These are phyloP conservation scores for Daldinia sp. DNA, from an alignment of 2,329 filamentous ascomycete species.

Conservation along the genomic window DNA sequence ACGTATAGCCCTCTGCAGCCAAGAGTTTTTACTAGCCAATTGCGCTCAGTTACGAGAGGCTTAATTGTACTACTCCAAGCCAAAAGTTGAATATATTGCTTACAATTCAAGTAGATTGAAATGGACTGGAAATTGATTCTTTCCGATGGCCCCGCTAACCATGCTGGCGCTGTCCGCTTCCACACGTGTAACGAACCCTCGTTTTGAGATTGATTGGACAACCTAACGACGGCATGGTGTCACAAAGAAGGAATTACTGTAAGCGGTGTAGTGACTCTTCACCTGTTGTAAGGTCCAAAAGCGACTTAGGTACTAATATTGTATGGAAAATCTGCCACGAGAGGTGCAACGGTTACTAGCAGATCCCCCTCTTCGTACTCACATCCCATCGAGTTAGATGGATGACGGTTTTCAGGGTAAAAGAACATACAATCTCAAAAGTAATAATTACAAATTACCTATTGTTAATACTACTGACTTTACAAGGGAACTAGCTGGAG, in stretches of 20 bases:
- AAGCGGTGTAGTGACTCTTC: neutral
- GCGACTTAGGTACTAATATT: neutral
- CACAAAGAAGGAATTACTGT: neutral
- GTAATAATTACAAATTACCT: neutral
- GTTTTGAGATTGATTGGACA: neutral
- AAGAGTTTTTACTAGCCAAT: neutral
- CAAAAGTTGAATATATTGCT: neutral
- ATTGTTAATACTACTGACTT: neutral
- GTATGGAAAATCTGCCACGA: neutral
- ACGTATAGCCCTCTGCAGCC: neutral
- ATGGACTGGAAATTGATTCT: neutral
- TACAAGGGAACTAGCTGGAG: too few species aligned
- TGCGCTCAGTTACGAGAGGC: neutral
- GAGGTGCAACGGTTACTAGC: neutral
- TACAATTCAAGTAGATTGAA: neutral
- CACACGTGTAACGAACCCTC: neutral
- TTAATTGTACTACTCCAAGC: neutral
- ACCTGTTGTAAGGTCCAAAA: neutral
- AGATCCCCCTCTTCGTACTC: neutral
- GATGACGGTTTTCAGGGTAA: neutral
- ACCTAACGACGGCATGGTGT: neutral
- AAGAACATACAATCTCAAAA: neutral
- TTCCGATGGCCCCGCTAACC: neutral
- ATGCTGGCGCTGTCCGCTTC: neutral
- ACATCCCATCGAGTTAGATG: neutral